Evolutionary conservation across 352 stramenopile genomes (phyloP).

Genomic region (Thraustochytrium striatum): DNA sequence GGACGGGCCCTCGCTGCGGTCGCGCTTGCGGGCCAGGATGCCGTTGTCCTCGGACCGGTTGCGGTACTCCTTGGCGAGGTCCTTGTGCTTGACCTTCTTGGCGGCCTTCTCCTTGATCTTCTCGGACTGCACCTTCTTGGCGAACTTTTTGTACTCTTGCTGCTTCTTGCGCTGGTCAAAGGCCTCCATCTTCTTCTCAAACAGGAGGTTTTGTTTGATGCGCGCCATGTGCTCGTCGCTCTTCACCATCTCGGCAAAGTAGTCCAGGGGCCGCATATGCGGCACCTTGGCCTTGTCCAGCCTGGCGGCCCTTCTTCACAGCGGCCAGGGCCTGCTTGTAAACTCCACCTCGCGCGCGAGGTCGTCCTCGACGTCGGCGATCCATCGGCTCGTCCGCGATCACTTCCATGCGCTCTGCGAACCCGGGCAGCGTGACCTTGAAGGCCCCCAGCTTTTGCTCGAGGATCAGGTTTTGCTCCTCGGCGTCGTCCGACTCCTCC

Average conservation of each 20-base stretch:
- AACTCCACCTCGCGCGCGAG: conserved; percentile 88
- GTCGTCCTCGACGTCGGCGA: conserved; percentile 75
- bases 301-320: conserved; percentile 60
- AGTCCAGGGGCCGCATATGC: conserved; percentile 91
- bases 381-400: conserved; percentile 54
- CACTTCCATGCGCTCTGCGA: conserved; percentile 29
- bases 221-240: conserved; percentile 89
- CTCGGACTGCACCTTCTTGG: conserved; percentile 81
- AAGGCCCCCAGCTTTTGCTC: conserved; percentile 19
- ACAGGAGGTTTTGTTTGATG: conserved; percentile 97
- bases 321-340: conserved; percentile 85
- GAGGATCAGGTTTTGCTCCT: not conserved
- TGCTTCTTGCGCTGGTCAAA: conserved; percentile 95
- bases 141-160: conserved; percentile 90
- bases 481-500: not conserved
- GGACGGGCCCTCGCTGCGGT: not conserved
- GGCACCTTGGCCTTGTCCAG: conserved; percentile 66
- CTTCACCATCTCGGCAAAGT: conserved; percentile 99
- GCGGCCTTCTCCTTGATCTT: conserved; percentile 66
- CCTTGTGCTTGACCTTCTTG: conserved; percentile 44
- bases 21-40: not conserved
- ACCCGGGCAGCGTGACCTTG: conserved; percentile 40
- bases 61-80: conserved; percentile 41
- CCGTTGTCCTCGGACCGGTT: not conserved
- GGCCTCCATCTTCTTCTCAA: conserved; percentile 97